Conservation (phyloP, 768 basidiomycete species). For the Panaeolus papilionaceus region DNA sequence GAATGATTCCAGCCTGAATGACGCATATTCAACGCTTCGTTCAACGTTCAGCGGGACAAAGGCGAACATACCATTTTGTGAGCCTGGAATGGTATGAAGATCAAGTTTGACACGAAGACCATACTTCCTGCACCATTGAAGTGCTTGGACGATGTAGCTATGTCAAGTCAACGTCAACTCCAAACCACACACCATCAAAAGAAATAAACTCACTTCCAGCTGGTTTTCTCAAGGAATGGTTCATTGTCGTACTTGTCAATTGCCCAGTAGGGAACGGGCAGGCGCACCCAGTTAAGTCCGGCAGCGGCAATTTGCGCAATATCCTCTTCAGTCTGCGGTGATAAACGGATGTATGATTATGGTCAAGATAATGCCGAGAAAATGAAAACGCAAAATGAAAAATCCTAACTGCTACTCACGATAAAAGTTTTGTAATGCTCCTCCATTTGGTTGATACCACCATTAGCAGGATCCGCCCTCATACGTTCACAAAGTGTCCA, state of each 20-base stretch:
- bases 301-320: no score
- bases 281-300: no score
- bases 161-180: slow-evolving; percentile 49
- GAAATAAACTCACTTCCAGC: no score
- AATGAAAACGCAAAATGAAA: slow-evolving; percentile 11
- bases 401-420: slow-evolving; percentile 46
- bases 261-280: no score
- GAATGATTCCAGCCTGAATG: slow-evolving; percentile 59
- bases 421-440: slow-evolving; percentile 88
- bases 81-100: slow-evolving; percentile 80
- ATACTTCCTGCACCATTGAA: slow-evolving; percentile 89
- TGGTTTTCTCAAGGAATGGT: no score
- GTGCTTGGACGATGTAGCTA: slow-evolving; percentile 74
- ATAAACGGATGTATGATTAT: no score
- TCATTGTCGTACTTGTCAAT: no score
- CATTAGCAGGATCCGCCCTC: slow-evolving; percentile 53
- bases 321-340: no score
- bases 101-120: slow-evolving; percentile 84
- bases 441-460: slow-evolving; percentile 67
- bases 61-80: slow-evolving; percentile 62
- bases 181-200: no score
- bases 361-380: slow-evolving; percentile 26
- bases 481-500: slow-evolving; percentile 75
- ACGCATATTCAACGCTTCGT: background rate
- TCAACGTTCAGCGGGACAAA: background rate